Percentiles rank a stretch among this genome's conserved stretches.
These are phyloP conservation scores for Nigrospora oryzae DNA, from an alignment of 2,329 filamentous ascomycete species.

Conservation along the genomic window DNA sequence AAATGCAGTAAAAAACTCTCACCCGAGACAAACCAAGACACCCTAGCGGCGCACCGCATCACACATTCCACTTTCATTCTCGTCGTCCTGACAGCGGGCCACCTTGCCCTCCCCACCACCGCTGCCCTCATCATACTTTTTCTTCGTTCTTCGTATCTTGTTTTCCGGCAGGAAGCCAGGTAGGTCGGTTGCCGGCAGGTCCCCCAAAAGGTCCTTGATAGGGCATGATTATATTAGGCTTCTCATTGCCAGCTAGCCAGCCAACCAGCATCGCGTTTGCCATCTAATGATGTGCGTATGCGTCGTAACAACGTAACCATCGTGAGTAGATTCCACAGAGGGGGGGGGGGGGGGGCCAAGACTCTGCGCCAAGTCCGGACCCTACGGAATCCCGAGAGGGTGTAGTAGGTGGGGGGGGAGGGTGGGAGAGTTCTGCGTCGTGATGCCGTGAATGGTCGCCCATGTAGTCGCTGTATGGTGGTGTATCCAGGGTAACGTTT, in stretches of 20 bases:
- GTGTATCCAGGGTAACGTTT: slow-evolving; percentile 23
- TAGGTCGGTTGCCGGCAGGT: too few relatives aligned
- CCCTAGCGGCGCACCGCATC: too few relatives aligned
- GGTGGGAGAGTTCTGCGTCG: slow-evolving; percentile 24
- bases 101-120: too few relatives aligned
- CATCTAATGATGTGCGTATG: slow-evolving; percentile 24
- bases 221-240: slow-evolving; percentile 1
- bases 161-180: too few relatives aligned
- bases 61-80: too few relatives aligned
- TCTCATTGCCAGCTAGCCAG: slow-evolving; percentile 4
- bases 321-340: slow-evolving; percentile 20
- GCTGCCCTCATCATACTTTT: too few relatives aligned
- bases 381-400: not conserved
- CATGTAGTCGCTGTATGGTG: slow-evolving; percentile 25
- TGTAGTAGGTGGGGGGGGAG: slow-evolving; percentile 9
- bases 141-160: too few relatives aligned
- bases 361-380: slow-evolving; percentile 2
- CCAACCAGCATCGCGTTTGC: slow-evolving; percentile 11
- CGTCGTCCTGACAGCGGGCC: too few relatives aligned
- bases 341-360: slow-evolving; percentile 9
- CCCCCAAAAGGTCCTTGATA: not conserved
- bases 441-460: slow-evolving; percentile 27
- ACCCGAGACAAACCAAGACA: too few relatives aligned
- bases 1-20: too few relatives aligned
- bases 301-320: slow-evolving; percentile 28